These are phyloP conservation scores for Lycium barbarum DNA, from an alignment of 257 asterid genomes.

Conservation along the genomic window DNA sequence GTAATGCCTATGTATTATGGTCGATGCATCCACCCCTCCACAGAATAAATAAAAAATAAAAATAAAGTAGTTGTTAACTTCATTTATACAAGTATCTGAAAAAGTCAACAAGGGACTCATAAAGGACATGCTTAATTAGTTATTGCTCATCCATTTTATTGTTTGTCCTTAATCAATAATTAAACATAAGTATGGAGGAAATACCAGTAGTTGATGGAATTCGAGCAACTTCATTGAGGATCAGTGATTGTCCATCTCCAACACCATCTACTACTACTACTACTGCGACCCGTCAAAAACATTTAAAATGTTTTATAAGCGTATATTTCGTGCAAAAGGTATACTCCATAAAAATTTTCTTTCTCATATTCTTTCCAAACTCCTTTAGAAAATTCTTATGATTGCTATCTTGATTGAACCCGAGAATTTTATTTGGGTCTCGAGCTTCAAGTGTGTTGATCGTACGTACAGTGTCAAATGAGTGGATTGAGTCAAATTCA, in stretches of 20 bases:
- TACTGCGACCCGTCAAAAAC: background rate
- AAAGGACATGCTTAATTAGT: background rate
- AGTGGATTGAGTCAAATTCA: background rate
- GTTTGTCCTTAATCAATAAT: background rate
- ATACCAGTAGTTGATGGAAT: background rate
- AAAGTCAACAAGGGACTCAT: background rate
- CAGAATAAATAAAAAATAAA: background rate
- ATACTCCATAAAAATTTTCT: background rate
- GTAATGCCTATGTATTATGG: background rate
- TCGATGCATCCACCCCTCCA: background rate
- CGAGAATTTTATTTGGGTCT: background rate
- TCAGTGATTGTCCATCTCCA: background rate
- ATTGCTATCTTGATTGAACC: background rate
- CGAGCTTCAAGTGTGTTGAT: background rate
- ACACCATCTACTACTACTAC: background rate
- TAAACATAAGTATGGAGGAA: constrained; percentile 11
- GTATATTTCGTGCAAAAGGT: constrained; percentile 6
- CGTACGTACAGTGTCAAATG: background rate
- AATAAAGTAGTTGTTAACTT: background rate
- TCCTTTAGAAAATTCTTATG: background rate
- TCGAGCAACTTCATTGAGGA: constrained; percentile 3
- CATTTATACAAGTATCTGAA: background rate
- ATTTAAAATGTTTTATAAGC: background rate
- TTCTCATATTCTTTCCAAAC: background rate
- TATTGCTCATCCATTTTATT: background rate